A percentile compares a stretch with the other conserved stretches of the same genome.
These are phyloP conservation scores for Penicillium angulare DNA, from an alignment of 495 filamentous ascomycete species.

Conservation along the genomic window DNA sequence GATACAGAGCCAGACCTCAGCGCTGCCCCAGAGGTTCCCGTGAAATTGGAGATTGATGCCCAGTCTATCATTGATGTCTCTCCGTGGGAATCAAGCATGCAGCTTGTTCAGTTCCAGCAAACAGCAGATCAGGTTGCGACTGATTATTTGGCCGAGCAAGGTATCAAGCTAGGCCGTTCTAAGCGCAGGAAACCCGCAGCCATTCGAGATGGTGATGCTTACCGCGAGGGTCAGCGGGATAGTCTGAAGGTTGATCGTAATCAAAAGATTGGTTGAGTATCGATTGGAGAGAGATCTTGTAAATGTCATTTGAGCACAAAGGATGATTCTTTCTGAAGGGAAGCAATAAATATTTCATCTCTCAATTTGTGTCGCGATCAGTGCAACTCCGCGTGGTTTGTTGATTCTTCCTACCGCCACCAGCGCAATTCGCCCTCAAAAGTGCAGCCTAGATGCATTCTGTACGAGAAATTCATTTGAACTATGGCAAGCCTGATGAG, in stretches of 20 bases:
- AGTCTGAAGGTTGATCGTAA: conserved; percentile 1
- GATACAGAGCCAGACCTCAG: neutral
- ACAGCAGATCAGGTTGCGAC: conserved; percentile 28
- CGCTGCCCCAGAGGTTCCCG: neutral
- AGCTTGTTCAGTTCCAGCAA: conserved; percentile 27
- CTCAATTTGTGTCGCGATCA: too few relatives aligned
- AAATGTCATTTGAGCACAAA: neutral
- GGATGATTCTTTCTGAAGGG: neutral
- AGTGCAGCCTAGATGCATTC: too few relatives aligned
- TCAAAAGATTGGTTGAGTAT: neutral
- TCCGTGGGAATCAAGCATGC: conserved; percentile 24
- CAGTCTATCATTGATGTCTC: neutral
- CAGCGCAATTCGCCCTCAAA: too few relatives aligned
- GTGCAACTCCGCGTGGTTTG: too few relatives aligned
- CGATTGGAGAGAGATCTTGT: neutral
- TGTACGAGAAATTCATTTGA: too few relatives aligned
- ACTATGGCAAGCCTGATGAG: too few relatives aligned
- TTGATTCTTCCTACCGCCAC: too few relatives aligned
- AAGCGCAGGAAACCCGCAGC: neutral
- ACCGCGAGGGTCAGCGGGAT: conserved; percentile 8
- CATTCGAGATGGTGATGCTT: conserved; percentile 7
- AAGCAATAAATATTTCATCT: too few relatives aligned
- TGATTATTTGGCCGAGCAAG: conserved; percentile 14
- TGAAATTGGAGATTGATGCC: conserved; percentile 1
- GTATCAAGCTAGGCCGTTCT: conserved; percentile 7